These are phyloP conservation scores for Erigeron canadensis DNA, from an alignment of 129 eudicot species.

Conservation along the genomic window DNA sequence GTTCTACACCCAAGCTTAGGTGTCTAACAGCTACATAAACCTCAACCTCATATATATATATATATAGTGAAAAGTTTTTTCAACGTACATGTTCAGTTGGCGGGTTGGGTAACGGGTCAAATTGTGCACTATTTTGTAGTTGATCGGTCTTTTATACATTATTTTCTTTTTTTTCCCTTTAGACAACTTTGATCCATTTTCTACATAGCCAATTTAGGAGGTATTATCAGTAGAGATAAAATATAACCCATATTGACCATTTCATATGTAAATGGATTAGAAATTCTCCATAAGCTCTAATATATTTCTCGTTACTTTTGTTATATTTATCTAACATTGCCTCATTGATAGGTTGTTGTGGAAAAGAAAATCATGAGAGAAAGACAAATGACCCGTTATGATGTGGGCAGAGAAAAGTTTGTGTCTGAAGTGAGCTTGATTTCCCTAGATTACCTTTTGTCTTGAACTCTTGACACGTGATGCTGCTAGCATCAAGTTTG, in stretches of 20 bases:
- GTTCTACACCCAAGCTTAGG: no score
- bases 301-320: not conserved
- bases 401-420: constrained; percentile 81
- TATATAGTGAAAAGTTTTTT: no score
- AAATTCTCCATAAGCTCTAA: not conserved
- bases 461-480: not conserved
- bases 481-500: not conserved
- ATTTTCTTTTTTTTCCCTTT: not conserved
- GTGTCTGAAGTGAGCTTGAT: constrained; percentile 72
- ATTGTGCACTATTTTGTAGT: not conserved
- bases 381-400: constrained; percentile 74
- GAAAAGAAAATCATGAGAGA: constrained; percentile 95
- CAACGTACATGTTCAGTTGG: not conserved
- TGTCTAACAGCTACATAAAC: no score
- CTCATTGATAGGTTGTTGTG: constrained; percentile 74
- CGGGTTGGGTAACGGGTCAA: constrained; percentile 3
- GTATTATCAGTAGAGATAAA: not conserved
- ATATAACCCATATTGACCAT: not conserved
- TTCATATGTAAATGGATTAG: not conserved
- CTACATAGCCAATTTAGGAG: no score
- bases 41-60: no score
- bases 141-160: no score
- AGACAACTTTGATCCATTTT: no score
- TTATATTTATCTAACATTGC: not conserved
- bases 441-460: constrained; percentile 7